Percentiles rank a stretch among this genome's conserved stretches.
Conservation (phyloP, 257 asterid genomes). For the Przewalskia tangutica region DNA sequence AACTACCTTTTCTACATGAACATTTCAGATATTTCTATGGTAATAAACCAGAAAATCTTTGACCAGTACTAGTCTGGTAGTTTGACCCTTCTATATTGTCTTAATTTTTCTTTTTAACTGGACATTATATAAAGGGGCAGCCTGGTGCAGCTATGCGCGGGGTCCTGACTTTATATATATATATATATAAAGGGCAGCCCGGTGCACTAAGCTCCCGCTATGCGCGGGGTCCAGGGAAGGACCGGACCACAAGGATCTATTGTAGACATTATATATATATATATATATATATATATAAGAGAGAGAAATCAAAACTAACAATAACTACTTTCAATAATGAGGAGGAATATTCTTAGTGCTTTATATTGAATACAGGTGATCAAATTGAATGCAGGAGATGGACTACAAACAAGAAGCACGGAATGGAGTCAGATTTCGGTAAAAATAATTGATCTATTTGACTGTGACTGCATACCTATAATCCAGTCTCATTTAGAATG, state of each 20-base stretch:
- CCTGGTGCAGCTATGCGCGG: no score
- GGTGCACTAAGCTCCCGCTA: no score
- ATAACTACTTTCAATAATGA: conserved; percentile 8
- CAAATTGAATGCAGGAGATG: conserved; percentile 99
- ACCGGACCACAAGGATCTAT: no score
- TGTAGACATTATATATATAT: no score
- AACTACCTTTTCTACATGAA: not conserved
- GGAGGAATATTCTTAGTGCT: conserved; percentile 87
- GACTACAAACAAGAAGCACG: conserved; percentile 77
- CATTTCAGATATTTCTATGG: not conserved
- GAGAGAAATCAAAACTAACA: conserved; percentile 30
- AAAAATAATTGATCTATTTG: conserved; percentile 11
- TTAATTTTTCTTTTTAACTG: not conserved
- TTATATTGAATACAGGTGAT: conserved; percentile 95
- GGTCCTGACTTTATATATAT: no score
- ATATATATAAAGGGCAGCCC: no score
- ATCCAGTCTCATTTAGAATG: not conserved
- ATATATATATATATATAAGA: no score
- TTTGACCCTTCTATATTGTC: not conserved
- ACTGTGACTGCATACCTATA: not conserved
- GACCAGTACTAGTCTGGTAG: not conserved
- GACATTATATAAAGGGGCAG: no score
- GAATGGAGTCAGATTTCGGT: conserved; percentile 85
- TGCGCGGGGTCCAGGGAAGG: no score
- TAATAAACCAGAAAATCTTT: not conserved